A percentile compares a stretch with the other conserved stretches of the same genome.
Evolutionary conservation across 495 filamentous ascomycete species (phyloP).

Genomic region (Neurospora sp.): DNA sequence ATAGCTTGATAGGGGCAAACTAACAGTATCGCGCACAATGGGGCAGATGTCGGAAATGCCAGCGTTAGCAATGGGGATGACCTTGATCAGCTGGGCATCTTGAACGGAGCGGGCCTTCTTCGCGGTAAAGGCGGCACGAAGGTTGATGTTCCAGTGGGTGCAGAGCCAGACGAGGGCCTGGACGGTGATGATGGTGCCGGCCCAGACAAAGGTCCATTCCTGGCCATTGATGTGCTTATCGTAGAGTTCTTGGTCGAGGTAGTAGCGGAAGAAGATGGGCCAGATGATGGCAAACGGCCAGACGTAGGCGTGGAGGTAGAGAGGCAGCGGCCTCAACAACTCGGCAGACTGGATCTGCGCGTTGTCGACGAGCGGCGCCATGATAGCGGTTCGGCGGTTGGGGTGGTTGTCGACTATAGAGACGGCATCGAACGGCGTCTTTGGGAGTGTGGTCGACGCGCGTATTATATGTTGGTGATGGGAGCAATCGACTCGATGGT

Average conservation of each 20-base stretch:
- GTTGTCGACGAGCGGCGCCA: slow-evolving; percentile 74
- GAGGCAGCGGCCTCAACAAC: slow-evolving; percentile 78
- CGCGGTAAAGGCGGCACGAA: slow-evolving; percentile 73
- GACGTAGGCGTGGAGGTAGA: slow-evolving; percentile 73
- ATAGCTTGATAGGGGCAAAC: slow-evolving; percentile 6
- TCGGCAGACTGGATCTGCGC: slow-evolving; percentile 79
- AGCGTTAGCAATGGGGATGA: slow-evolving; percentile 83
- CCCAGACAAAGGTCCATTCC: slow-evolving; percentile 97
- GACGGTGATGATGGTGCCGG: slow-evolving; percentile 71
- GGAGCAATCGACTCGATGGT: not conserved
- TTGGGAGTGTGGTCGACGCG: not conserved
- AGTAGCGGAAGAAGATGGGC: slow-evolving; percentile 81
- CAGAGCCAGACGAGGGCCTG: slow-evolving; percentile 90
- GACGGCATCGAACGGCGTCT: not conserved
- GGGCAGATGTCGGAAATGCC: slow-evolving; percentile 81
- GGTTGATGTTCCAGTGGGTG: slow-evolving; percentile 92
- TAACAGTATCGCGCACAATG: slow-evolving; percentile 60
- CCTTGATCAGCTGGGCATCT: slow-evolving; percentile 82
- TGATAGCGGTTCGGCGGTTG: slow-evolving; percentile 2
- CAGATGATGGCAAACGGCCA: slow-evolving; percentile 88
- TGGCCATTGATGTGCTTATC: slow-evolving; percentile 74
- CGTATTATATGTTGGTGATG: not conserved
- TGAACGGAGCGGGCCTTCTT: slow-evolving; percentile 58
- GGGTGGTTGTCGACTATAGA: not conserved
- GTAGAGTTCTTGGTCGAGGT: slow-evolving; percentile 72